phyloP scores from a whole-genome alignment of 2,329 filamentous ascomycete species.

The Aspergillus brunneoviolaceus region DNA sequence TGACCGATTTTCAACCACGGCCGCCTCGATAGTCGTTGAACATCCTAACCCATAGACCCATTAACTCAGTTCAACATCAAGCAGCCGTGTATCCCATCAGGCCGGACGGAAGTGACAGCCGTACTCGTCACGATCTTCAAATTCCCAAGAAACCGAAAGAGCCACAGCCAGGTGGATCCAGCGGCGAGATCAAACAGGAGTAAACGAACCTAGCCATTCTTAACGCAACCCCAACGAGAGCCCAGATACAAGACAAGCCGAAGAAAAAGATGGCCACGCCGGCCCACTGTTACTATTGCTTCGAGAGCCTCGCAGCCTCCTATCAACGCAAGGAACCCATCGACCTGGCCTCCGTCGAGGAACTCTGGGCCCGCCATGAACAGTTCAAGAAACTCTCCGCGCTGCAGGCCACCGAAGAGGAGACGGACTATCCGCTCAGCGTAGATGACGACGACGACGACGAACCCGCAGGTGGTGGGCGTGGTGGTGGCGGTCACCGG shows the following conservation, averaged over 20 bases:
- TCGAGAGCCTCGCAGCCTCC: conserved; percentile 77
- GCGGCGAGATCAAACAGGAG: not conserved
- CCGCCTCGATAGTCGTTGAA: not conserved
- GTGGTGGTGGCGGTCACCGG: conserved; percentile 7
- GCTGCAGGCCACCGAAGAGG: conserved; percentile 25
- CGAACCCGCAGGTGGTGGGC: not conserved
- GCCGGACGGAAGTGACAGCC: not conserved
- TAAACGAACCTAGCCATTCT: not conserved
- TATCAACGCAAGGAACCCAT: conserved; percentile 70
- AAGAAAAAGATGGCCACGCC: conserved; percentile 68
- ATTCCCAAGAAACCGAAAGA: not conserved
- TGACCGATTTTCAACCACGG: not conserved
- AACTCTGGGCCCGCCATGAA: conserved; percentile 62
- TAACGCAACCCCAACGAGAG: not conserved
- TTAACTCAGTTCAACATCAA: not conserved
- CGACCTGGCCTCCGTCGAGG: conserved; percentile 66
- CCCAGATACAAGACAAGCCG: not conserved
- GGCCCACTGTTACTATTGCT: conserved; percentile 89
- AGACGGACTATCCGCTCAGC: conserved; percentile 19
- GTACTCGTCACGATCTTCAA: not conserved
- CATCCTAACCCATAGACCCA: not conserved
- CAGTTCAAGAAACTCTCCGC: conserved; percentile 40
- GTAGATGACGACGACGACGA: conserved; percentile 24
- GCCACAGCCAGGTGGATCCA: not conserved
- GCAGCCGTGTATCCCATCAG: not conserved